These are phyloP conservation scores for Aspergillus novofumigatus DNA, from an alignment of 2,329 filamentous ascomycete species.

Conservation along the genomic window DNA sequence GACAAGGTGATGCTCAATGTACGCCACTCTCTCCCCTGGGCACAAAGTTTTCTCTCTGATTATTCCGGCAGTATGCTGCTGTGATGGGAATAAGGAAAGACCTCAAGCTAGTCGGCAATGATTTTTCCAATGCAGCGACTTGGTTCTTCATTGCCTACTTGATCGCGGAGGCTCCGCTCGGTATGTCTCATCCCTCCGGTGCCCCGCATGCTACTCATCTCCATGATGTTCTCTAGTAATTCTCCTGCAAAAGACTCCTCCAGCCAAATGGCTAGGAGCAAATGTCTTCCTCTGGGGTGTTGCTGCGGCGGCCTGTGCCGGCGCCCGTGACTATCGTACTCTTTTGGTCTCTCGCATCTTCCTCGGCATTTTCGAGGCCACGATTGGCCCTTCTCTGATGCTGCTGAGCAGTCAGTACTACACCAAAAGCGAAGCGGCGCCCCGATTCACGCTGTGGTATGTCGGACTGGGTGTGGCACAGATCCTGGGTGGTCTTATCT, in stretches of 20 bases:
- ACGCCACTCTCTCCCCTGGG: background rate
- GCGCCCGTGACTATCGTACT: conserved; percentile 50
- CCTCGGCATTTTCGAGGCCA: conserved; percentile 58
- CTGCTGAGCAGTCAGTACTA: conserved; percentile 60
- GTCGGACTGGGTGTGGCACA: conserved; percentile 57
- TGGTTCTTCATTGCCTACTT: conserved; percentile 61
- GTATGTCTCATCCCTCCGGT: conserved; percentile 29
- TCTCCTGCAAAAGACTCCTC: conserved; percentile 58
- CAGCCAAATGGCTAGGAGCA: conserved; percentile 57
- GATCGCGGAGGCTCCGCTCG: conserved; percentile 57
- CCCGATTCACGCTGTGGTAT: conserved; percentile 60
- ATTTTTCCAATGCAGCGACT: conserved; percentile 60
- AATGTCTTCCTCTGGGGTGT: conserved; percentile 60
- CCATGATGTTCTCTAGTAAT: conserved; percentile 37
- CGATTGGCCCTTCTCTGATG: conserved; percentile 57
- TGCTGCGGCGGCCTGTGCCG: conserved; percentile 42
- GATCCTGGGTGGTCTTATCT: conserved; percentile 26
- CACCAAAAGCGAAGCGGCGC: conserved; percentile 53
- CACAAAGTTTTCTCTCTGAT: background rate
- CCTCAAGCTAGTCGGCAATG: conserved; percentile 53
- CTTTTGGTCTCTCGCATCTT: conserved; percentile 55
- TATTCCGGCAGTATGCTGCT: conserved; percentile 52
- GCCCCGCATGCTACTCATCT: background rate
- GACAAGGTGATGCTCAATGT: conserved; percentile 64
- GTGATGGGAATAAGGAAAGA: conserved; percentile 61